A percentile compares a stretch with the other conserved stretches of the same genome.
Conservation (phyloP, 1,139 yeast genomes). For the Tardiomyces depauwii region DNA sequence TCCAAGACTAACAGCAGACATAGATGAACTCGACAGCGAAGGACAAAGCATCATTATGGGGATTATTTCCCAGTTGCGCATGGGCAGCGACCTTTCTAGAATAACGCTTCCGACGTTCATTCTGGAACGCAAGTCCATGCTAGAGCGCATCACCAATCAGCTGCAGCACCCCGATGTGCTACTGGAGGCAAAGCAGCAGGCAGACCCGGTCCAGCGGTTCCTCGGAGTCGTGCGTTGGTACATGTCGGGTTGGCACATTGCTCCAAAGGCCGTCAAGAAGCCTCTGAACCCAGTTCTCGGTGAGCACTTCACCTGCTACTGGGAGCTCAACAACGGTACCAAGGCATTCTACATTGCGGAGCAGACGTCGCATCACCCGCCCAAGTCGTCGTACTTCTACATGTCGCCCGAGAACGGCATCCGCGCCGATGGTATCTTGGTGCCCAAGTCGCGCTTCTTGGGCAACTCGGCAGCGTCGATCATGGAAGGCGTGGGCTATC, state of each 20-base stretch:
- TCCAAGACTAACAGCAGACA: conserved; percentile 34
- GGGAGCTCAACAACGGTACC: conserved; percentile 68
- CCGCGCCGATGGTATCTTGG: conserved; percentile 77
- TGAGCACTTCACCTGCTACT: conserved; percentile 78
- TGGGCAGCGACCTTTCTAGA: conserved; percentile 81
- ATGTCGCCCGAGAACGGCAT: conserved; percentile 71
- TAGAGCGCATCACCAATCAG: conserved; percentile 87
- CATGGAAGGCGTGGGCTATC: conserved; percentile 82
- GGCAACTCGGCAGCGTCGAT: conserved; percentile 96
- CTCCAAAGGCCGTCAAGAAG: conserved; percentile 96
- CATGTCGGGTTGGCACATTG: conserved; percentile 92
- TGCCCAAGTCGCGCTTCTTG: conserved; percentile 78
- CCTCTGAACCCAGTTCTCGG: conserved; percentile 93
- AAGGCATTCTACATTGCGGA: conserved; percentile 81
- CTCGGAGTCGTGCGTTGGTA: conserved; percentile 75
- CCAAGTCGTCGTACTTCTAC: conserved; percentile 88
- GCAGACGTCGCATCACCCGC: conserved; percentile 98
- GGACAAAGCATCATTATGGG: conserved; percentile 79
- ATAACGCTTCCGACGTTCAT: conserved; percentile 93
- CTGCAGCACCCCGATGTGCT: conserved; percentile 73
- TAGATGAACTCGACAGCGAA: conserved; percentile 85
- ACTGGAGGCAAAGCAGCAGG: conserved; percentile 47
- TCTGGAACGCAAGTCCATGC: conserved; percentile 88
- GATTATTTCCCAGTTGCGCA: conserved; percentile 81
- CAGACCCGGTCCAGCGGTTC: conserved; percentile 58